These are phyloP conservation scores for Picea sitchensis DNA, from an alignment of 75 land plant genomes.

Conservation along the genomic window DNA sequence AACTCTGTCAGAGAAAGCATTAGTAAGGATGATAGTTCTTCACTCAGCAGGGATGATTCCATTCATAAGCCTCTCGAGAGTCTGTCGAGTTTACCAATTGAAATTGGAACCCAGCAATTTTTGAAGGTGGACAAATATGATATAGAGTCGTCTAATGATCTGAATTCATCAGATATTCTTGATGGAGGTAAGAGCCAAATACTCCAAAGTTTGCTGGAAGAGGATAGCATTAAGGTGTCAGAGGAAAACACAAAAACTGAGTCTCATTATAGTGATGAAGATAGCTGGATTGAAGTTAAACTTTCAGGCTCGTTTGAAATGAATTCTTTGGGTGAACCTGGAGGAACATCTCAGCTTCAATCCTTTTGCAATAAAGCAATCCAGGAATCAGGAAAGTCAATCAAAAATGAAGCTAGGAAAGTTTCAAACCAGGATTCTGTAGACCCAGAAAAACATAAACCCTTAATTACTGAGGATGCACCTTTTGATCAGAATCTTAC, in stretches of 20 bases:
- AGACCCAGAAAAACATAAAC: neutral
- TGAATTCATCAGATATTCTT: neutral
- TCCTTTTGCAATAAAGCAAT: neutral
- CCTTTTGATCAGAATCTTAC: neutral
- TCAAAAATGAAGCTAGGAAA: neutral
- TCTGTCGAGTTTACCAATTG: neutral
- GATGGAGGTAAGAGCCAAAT: neutral
- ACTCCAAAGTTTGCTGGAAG: neutral
- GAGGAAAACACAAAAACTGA: neutral
- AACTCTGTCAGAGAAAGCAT: neutral
- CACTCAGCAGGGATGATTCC: neutral
- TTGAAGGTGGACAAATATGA: neutral
- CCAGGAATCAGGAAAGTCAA: no score
- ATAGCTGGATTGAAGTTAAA: constrained; percentile 6
- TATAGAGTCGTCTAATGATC: neutral
- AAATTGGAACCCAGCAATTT: constrained; percentile 1
- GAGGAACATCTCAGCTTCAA: no score
- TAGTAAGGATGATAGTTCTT: constrained; percentile 3
- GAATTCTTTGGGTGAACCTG: neutral
- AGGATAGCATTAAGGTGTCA: constrained; percentile 3
- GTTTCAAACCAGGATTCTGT: neutral
- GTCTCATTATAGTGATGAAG: constrained; percentile 6
- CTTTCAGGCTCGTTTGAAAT: neutral
- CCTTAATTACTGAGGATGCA: neutral
- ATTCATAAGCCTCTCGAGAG: neutral